Percentiles rank a stretch among this genome's conserved stretches.
Conservation (phyloP, 2,329 filamentous ascomycete species). For the Neofusicoccum kwambonambiense region DNA sequence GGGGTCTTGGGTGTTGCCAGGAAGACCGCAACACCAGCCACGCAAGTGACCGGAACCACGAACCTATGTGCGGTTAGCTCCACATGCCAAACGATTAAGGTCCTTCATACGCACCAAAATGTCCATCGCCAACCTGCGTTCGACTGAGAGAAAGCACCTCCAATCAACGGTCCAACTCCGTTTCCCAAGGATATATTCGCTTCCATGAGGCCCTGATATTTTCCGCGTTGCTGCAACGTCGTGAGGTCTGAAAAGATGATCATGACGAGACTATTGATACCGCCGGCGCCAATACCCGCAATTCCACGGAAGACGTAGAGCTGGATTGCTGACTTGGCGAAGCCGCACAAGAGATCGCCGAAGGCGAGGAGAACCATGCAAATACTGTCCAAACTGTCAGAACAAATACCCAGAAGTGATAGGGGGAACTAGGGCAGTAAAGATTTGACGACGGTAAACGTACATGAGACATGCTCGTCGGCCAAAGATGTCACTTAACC, state of each 20-base stretch:
- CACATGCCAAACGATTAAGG: not conserved
- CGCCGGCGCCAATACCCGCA: conserved; percentile 30
- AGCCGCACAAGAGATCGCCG: conserved; percentile 30
- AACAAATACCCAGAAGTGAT: not conserved
- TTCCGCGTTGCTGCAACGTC: conserved; percentile 36
- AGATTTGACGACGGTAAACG: not conserved
- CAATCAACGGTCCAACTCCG: conserved; percentile 28
- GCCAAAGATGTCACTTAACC: conserved; percentile 32
- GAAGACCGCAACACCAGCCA: conserved; percentile 1
- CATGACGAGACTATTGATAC: conserved; percentile 31
- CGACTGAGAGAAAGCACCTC: conserved; percentile 25
- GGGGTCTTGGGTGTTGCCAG: not conserved
- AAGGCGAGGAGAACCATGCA: conserved; percentile 18
- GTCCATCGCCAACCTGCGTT: conserved; percentile 17
- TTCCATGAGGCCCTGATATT: conserved; percentile 38
- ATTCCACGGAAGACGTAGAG: conserved; percentile 34
- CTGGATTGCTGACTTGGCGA: conserved; percentile 26
- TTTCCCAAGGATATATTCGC: conserved; percentile 27
- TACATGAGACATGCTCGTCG: conserved; percentile 14
- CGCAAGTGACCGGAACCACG: not conserved
- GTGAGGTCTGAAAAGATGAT: conserved; percentile 40
- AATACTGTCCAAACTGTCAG: not conserved
- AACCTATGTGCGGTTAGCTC: not conserved
- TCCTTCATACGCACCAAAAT: not conserved
- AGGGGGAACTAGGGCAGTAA: too few species aligned